Conservation (phyloP, 2,329 filamentous ascomycete genomes). For the Alternaria viburni region DNA sequence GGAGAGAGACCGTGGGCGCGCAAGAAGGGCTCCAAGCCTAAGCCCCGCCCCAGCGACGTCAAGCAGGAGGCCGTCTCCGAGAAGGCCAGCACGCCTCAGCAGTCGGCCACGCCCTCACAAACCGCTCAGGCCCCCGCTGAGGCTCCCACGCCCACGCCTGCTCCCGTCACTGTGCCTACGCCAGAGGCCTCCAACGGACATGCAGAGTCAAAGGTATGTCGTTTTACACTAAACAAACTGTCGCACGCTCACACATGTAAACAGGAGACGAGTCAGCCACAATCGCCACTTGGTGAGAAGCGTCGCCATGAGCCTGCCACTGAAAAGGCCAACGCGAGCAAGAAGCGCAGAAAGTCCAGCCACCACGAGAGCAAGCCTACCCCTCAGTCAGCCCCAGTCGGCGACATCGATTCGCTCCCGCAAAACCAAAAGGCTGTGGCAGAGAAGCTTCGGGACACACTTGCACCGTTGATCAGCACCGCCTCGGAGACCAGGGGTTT, state of each 20-base stretch:
- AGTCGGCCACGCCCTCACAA: slow-evolving; percentile 23
- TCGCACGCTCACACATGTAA: slow-evolving; percentile 16
- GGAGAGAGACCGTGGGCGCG: slow-evolving; percentile 85
- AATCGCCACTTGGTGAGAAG: slow-evolving; percentile 47
- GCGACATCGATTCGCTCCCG: slow-evolving; percentile 55
- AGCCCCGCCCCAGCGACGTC: slow-evolving; percentile 70
- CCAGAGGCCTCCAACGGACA: slow-evolving; percentile 34
- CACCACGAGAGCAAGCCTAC: slow-evolving; percentile 34
- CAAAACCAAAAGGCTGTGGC: slow-evolving; percentile 73
- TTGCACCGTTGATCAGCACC: slow-evolving; percentile 69
- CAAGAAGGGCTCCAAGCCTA: slow-evolving; percentile 64
- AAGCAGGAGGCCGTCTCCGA: slow-evolving; percentile 55
- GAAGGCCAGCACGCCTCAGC: slow-evolving; percentile 31
- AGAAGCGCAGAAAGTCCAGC: slow-evolving; percentile 48
- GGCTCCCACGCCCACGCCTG: slow-evolving; percentile 19
- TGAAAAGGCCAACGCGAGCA: slow-evolving; percentile 40
- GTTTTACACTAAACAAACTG: no score
- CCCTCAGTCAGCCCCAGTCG: slow-evolving; percentile 10
- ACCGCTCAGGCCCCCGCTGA: slow-evolving; percentile 13
- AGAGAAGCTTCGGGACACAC: slow-evolving; percentile 71
- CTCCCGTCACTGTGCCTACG: slow-evolving; percentile 11
- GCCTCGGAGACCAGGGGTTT: slow-evolving; percentile 71
- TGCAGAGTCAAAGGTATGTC: slow-evolving; percentile 31
- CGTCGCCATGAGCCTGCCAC: slow-evolving; percentile 41
- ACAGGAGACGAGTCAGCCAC: slow-evolving; percentile 38